Conservation (phyloP, 768 basidiomycete species). For the Tricholoma furcatifolium region DNA sequence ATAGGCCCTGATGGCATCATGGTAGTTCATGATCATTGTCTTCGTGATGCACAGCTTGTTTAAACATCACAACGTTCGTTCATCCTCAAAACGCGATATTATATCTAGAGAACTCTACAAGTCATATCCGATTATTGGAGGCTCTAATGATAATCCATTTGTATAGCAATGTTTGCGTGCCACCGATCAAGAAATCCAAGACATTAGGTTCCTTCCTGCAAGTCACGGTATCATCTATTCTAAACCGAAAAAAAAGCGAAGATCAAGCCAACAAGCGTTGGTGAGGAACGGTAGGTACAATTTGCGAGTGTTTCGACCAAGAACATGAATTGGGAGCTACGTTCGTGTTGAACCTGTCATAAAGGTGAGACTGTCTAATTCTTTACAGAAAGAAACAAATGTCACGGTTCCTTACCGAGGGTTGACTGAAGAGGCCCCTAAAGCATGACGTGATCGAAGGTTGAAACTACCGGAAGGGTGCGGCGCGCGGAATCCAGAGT, state of each 20-base stretch:
- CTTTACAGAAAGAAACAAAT: not conserved
- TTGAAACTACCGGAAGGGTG: constrained; percentile 12
- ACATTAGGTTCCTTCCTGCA: not conserved
- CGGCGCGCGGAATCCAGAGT: constrained; percentile 14
- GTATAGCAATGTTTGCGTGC: constrained; percentile 10
- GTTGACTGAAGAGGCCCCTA: constrained; percentile 7
- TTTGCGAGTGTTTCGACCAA: constrained; percentile 5
- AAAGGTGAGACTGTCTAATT: not conserved
- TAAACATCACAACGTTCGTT: not conserved
- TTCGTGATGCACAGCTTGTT: constrained; percentile 1
- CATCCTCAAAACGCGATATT: not conserved
- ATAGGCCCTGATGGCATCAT: constrained; percentile 7
- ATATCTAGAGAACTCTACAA: not conserved
- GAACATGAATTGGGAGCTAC: constrained; percentile 7
- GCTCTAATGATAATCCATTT: constrained; percentile 3
- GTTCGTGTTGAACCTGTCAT: constrained; percentile 7
- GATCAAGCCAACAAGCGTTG: constrained; percentile 8
- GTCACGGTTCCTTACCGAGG: constrained; percentile 14
- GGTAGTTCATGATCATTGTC: not conserved
- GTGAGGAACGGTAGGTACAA: not conserved
- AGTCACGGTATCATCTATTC: not conserved
- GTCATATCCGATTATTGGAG: constrained; percentile 1
- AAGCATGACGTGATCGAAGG: constrained; percentile 7
- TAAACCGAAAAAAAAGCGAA: not conserved
- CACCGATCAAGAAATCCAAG: not conserved